phyloP scores from a whole-genome alignment of 2,329 filamentous ascomycete species.

The Colletotrichum chlorophyti region DNA sequence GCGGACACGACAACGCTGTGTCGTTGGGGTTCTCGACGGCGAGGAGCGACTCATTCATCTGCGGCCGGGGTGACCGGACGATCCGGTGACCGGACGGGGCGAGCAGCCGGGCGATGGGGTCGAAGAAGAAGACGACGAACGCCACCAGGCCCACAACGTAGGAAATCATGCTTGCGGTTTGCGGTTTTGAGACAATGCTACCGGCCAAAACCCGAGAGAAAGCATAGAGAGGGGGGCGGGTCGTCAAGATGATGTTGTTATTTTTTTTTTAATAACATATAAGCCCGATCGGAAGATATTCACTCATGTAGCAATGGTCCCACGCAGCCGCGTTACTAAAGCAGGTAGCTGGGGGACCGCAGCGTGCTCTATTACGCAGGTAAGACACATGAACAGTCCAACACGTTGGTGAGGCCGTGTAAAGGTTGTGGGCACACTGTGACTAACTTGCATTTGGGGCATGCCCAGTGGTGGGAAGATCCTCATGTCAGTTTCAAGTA shows the following conservation, averaged over 20 bases:
- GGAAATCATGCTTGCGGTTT: conserved; percentile 46
- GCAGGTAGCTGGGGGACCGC: no score
- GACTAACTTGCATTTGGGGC: background rate
- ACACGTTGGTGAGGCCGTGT: no score
- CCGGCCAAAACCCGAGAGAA: no score
- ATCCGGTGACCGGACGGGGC: conserved; percentile 33
- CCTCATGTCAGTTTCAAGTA: background rate
- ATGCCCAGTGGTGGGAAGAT: conserved; percentile 4
- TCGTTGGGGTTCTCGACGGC: conserved; percentile 51
- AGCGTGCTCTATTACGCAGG: no score
- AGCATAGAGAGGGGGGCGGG: no score
- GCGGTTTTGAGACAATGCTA: no score
- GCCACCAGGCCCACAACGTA: conserved; percentile 51
- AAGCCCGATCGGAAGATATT: no score
- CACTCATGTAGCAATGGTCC: background rate
- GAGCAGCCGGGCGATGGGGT: conserved; percentile 49
- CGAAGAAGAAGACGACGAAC: conserved; percentile 49
- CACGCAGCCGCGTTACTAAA: background rate
- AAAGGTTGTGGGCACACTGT: background rate
- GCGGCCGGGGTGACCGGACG: conserved; percentile 48
- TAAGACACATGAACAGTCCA: no score
- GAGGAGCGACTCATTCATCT: conserved; percentile 57
- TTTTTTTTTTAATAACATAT: no score
- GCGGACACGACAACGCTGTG: conserved; percentile 43
- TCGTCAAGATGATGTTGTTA: no score